These are phyloP conservation scores for Xerocomellus dryophilus DNA, from an alignment of 768 basidiomycete species.

Conservation along the genomic window DNA sequence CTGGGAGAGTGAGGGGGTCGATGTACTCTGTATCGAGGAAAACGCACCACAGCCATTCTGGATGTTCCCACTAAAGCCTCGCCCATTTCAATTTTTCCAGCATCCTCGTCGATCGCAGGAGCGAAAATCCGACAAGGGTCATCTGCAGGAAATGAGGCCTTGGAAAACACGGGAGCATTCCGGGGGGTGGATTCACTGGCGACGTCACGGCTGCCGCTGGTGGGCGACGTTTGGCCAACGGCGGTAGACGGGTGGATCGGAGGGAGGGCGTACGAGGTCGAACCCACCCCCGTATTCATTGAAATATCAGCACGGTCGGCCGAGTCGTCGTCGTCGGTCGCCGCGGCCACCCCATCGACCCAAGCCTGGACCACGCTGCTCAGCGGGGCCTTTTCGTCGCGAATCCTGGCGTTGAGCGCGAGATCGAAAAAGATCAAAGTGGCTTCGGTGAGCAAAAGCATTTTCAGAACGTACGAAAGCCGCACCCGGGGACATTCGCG, in stretches of 20 bases:
- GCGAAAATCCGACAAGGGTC: background rate
- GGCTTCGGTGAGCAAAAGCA: constrained; percentile 6
- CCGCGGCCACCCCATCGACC: background rate
- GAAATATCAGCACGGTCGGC: background rate
- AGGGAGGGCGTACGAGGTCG: background rate
- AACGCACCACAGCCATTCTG: background rate
- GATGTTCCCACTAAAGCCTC: background rate
- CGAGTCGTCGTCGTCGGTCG: background rate
- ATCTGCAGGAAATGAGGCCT: background rate
- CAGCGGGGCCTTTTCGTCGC: background rate
- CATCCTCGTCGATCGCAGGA: background rate
- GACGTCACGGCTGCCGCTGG: background rate
- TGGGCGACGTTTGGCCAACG: background rate
- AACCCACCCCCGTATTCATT: background rate
- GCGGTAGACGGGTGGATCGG: background rate
- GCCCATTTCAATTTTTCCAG: background rate
- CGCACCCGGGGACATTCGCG: too few relatives aligned
- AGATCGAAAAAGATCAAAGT: constrained; percentile 5
- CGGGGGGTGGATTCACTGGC: background rate
- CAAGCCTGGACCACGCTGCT: background rate
- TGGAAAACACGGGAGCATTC: background rate
- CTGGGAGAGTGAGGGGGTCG: background rate
- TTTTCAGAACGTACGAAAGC: background rate
- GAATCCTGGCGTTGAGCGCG: background rate
- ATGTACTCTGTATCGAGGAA: background rate